Conservation (phyloP, 495 filamentous ascomycete genomes). For the Penicillium ochrochloron region DNA sequence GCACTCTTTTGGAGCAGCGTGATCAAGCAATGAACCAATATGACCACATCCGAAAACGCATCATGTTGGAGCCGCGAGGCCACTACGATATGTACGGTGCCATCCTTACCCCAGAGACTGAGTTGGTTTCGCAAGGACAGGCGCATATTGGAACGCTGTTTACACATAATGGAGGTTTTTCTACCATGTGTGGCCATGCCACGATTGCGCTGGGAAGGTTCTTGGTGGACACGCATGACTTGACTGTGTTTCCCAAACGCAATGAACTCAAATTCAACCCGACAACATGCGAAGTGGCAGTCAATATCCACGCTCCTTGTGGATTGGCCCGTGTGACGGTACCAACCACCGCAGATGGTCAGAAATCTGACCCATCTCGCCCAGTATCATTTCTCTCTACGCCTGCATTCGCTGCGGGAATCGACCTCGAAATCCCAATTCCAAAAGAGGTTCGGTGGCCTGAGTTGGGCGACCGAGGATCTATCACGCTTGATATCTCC, state of each 20-base stretch:
- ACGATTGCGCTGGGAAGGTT: slow-evolving; percentile 44
- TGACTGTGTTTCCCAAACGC: slow-evolving; percentile 19
- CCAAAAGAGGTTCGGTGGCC: slow-evolving; percentile 22
- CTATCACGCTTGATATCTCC: slow-evolving; percentile 20
- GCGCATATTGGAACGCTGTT: slow-evolving; percentile 29
- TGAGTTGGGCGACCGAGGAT: slow-evolving; percentile 13
- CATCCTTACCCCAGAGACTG: slow-evolving; percentile 26
- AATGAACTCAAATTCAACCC: slow-evolving; percentile 14
- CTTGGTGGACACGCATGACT: slow-evolving; percentile 23
- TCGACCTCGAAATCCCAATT: slow-evolving; percentile 19
- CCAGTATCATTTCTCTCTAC: slow-evolving; percentile 31
- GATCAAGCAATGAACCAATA: slow-evolving; percentile 27
- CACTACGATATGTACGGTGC: slow-evolving; percentile 36
- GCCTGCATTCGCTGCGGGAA: slow-evolving; percentile 25
- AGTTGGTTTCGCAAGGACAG: slow-evolving; percentile 21
- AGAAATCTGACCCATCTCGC: slow-evolving; percentile 24
- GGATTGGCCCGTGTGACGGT: slow-evolving; percentile 25
- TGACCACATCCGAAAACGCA: slow-evolving; percentile 25
- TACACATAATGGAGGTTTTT: slow-evolving; percentile 74
- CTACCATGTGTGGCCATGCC: slow-evolving; percentile 69
- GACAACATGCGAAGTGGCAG: background rate
- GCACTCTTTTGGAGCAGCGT: slow-evolving; percentile 28
- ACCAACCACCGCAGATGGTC: slow-evolving; percentile 19
- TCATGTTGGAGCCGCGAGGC: slow-evolving; percentile 32
- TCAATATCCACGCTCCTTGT: slow-evolving; percentile 28